Evolutionary conservation across 495 filamentous ascomycete species (phyloP), one percentile per base, ranked within the genome.

Genomic region (Stereocaulon alpinum): DNA sequence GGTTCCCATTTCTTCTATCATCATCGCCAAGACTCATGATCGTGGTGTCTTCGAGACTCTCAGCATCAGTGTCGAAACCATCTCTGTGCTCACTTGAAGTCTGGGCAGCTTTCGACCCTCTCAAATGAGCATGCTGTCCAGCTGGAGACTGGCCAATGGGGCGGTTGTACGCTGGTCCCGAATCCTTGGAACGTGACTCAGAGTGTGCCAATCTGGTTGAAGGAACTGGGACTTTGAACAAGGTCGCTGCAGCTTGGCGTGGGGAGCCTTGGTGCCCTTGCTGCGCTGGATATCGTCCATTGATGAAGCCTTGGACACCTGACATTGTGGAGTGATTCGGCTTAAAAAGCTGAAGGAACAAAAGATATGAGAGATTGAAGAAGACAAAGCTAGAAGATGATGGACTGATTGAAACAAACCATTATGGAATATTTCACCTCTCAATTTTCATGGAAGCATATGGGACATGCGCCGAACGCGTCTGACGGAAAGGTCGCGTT

Each of bases 31-130:
- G 20, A 22, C 54, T 61, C 40, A 32, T 58, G 6, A 52, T 34
- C 12, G 40, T 58, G 5, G 61, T 66, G 27, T 60, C 60, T 30
- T 68, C 63, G 20, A 64, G 17, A 30, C 52, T 54, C 43, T 68
- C 66, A 34, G 37, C 56, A 44, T 68, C 66, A 10, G 66, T 68
- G 42, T 68, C 66, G 50, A 68, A 68, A 1, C 9, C 44, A 59
- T 58, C 56, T 40, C 3, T 17, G 14, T 60, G 24, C 40, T 15
- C 32, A 54, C 18, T 15, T 6, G 29, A 37, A 20, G 29, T 6
- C 14, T 45, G 3, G 40, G 14, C 40, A 40, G 49, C 7, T 37
- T 57, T 40, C 14, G 12, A 15, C 14, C 32, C 42, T 0, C 37
- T 29, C 17, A 6, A 22, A 1, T 3, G 6, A 24, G 17, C n/a